A percentile compares a stretch with the other conserved stretches of the same genome.
Evolutionary conservation across 768 basidiomycete genomes (phyloP).

Genomic region (Paxillus ammoniavirescens): DNA sequence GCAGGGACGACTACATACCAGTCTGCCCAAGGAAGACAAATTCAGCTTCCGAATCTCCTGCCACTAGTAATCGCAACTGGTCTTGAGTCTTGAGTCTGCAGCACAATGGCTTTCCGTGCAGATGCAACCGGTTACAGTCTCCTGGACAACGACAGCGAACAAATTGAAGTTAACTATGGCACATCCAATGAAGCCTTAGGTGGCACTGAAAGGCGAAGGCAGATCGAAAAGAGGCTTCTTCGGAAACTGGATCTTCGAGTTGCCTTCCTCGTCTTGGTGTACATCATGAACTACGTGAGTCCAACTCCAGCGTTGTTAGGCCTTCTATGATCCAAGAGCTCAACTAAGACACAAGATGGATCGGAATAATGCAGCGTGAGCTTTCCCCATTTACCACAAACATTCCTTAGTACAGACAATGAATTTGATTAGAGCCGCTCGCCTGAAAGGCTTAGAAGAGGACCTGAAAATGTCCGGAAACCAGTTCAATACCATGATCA

Average conservation of each 20-base stretch:
- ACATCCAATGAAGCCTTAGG: constrained; percentile 35
- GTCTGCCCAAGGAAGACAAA: too few species aligned
- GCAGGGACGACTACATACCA: too few species aligned
- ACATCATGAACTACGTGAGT: constrained; percentile 48
- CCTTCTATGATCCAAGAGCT: not conserved
- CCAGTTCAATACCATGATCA: constrained; percentile 66
- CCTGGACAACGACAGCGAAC: not conserved
- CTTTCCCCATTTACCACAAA: not conserved
- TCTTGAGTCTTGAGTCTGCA: not conserved
- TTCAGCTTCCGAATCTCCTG: too few species aligned
- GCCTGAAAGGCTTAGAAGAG: constrained; percentile 64
- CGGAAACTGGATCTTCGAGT: constrained; percentile 43
- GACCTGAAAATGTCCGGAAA: constrained; percentile 59
- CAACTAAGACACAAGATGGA: constrained; percentile 46
- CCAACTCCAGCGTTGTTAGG: not conserved
- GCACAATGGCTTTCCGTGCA: not conserved
- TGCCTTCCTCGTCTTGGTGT: constrained; percentile 44
- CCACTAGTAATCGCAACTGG: too few species aligned
- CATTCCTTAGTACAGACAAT: not conserved
- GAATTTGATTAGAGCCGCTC: constrained; percentile 51
- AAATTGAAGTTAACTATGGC: not conserved
- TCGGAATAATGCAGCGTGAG: constrained; percentile 64
- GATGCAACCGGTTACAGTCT: not conserved
- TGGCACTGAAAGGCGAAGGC: constrained; percentile 34
- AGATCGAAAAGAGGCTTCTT: constrained; percentile 41